Evolutionary conservation across 176 grass and related monocot genomes (phyloP).

Genomic region (Echinochloa phyllopogon): DNA sequence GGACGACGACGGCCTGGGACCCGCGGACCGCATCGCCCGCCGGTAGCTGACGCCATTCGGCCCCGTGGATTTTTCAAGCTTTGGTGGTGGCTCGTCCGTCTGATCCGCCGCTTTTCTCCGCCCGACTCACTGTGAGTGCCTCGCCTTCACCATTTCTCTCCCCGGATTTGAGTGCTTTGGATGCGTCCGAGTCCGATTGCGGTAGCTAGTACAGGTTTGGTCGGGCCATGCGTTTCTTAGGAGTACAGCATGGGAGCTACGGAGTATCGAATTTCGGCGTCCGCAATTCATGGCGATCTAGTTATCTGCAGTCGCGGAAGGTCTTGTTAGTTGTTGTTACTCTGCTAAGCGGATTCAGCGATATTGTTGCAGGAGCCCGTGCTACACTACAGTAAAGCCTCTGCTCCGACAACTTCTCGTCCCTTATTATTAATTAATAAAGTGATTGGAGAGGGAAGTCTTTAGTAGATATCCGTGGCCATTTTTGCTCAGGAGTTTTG

Average conservation of each 20-base stretch:
- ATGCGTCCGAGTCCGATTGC: background rate
- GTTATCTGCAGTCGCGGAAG: background rate
- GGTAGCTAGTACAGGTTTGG: background rate
- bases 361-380: background rate
- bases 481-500: too few species aligned
- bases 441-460: background rate
- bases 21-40: constrained; percentile 36
- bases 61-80: constrained; percentile 27
- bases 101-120: constrained; percentile 15
- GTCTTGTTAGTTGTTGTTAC: background rate
- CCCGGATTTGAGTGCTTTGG: background rate
- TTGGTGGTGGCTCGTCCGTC: constrained; percentile 38
- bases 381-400: too few species aligned
- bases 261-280: background rate
- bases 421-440: background rate
- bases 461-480: background rate
- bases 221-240: background rate
- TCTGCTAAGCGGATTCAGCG: background rate
- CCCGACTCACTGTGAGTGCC: constrained; percentile 30
- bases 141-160: background rate
- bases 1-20: constrained; percentile 18
- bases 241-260: too few species aligned
- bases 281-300: background rate
- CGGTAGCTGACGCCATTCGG: constrained; percentile 34
- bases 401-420: background rate